Conservation (phyloP, 257 asterid genomes). For the Henckelia pumila region DNA sequence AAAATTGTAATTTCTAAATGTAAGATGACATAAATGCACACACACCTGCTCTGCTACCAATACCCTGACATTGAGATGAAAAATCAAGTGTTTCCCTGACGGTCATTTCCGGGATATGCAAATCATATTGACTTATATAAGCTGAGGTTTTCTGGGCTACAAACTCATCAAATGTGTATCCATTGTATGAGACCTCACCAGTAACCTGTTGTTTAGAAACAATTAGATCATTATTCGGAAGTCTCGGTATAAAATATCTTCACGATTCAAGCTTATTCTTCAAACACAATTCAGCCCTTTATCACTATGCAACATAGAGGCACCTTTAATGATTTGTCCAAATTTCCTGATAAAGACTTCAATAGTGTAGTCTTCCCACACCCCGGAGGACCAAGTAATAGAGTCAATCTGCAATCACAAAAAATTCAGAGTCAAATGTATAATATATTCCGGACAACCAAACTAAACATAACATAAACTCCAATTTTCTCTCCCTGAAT, state of each 20-base stretch:
- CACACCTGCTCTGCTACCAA: slow-evolving; percentile 60
- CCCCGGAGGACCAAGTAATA: slow-evolving; percentile 72
- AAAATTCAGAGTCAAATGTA: slow-evolving; percentile 4
- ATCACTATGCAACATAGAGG: neutral
- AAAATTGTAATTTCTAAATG: slow-evolving; percentile 1
- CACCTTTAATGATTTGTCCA: slow-evolving; percentile 53
- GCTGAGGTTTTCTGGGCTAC: slow-evolving; percentile 68
- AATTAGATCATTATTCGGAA: neutral
- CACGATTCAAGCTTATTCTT: neutral
- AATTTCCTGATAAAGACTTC: slow-evolving; percentile 66
- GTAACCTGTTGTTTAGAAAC: slow-evolving; percentile 31
- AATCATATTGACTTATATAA: slow-evolving; percentile 66
- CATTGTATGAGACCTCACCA: slow-evolving; percentile 60
- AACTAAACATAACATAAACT: neutral
- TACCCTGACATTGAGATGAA: slow-evolving; percentile 59
- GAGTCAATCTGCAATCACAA: slow-evolving; percentile 47
- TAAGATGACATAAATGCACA: slow-evolving; percentile 15
- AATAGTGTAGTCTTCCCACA: slow-evolving; percentile 63
- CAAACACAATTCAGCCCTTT: neutral
- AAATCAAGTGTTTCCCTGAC: slow-evolving; percentile 64
- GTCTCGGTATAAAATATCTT: neutral
- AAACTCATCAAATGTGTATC: slow-evolving; percentile 51
- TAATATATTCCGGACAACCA: neutral
- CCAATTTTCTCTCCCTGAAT: neutral
- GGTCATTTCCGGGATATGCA: slow-evolving; percentile 64